Evolutionary conservation across 2,329 filamentous ascomycete genomes (phyloP), one percentile per base, ranked within the genome.

Genomic region (Penicillium sp.): DNA sequence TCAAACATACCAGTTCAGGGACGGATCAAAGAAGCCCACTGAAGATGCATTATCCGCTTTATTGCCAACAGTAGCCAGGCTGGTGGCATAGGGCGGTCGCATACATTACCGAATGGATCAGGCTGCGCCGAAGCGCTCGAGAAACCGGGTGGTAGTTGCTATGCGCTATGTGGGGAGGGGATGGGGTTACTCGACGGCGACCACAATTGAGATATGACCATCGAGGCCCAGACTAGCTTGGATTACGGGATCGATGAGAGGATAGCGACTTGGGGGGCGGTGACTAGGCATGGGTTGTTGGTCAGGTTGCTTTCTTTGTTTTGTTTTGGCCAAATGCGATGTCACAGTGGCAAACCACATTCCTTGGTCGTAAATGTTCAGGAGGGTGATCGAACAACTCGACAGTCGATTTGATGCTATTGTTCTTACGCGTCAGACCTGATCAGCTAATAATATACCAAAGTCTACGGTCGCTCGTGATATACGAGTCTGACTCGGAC

Each of bases 51-150:
- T 49, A 51, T 55, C 46, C 33, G 57, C 55, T 60, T 14, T 28
- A 59, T 57, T 65, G 3, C 3, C 7, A 55, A 63, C n/a, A 6
- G 25, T 25, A 28, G 10, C 26, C 45, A 40, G 49, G 35, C 43
- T 46, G 35, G 33, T 52, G n/a, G 52, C 45, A 56, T 28, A 35
- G n/a, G 22, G 19, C 54, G 63, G 62, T 30, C 55, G 45, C 22
- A 8, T 57, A 65, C 55, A 65, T 60, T 60, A 46, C 16, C 11
- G 25, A 49, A 26, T 48, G 49, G 42, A 46, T 48, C 49, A 35
- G 7, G n/a, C 28, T 19, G 57, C 56, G 51, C 60, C 49, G 59
- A 63, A 62, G 35, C 19, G 54, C 60, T 62, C 65, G 60, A 54
- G 63, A 65, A 66, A 48, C 26, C 19, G 30, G 6, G 16, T 4